Evolutionary conservation across 257 asterid genomes (phyloP).

Genomic region (Jasminum sambac): DNA sequence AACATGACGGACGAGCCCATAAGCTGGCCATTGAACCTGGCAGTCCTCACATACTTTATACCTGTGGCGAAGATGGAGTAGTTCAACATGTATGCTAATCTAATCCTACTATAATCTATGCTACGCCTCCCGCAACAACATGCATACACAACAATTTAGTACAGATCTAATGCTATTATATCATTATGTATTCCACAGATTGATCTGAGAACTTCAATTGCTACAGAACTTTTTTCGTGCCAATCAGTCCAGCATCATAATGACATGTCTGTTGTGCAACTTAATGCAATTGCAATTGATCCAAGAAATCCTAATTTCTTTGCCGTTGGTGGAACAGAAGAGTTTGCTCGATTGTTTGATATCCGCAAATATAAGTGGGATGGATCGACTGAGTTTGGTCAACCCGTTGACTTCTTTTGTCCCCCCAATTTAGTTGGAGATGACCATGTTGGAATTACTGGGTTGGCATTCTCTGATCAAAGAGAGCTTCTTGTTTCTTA

Average conservation of each 20-base stretch:
- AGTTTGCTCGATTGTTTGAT: slow-evolving; percentile 79
- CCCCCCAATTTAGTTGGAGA: slow-evolving; percentile 69
- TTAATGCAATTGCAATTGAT: slow-evolving; percentile 77
- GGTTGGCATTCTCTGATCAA: slow-evolving; percentile 87
- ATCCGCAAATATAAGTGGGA: slow-evolving; percentile 73
- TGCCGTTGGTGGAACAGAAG: slow-evolving; percentile 85
- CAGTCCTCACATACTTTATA: slow-evolving; percentile 73
- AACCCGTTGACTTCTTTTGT: slow-evolving; percentile 70
- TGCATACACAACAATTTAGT: too few species aligned
- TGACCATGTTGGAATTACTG: slow-evolving; percentile 67
- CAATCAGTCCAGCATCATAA: slow-evolving; percentile 38
- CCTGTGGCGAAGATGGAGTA: slow-evolving; percentile 91
- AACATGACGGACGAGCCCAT: slow-evolving; percentile 73
- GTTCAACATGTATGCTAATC: slow-evolving; percentile 78
- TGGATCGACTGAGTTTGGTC: slow-evolving; percentile 64
- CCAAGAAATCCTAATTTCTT: slow-evolving; percentile 87
- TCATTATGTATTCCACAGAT: slow-evolving; percentile 47
- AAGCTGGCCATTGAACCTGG: slow-evolving; percentile 90
- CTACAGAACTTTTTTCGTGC: slow-evolving; percentile 72
- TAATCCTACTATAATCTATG: background rate
- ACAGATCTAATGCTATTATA: slow-evolving; percentile 20
- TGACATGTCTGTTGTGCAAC: slow-evolving; percentile 37
- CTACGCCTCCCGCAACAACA: background rate
- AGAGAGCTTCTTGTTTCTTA: slow-evolving; percentile 93
- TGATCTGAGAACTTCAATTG: slow-evolving; percentile 75